A percentile compares a stretch with the other conserved stretches of the same genome.
phyloP scores from a whole-genome alignment of 257 asterid genomes.

The Penstemon barbatus region DNA sequence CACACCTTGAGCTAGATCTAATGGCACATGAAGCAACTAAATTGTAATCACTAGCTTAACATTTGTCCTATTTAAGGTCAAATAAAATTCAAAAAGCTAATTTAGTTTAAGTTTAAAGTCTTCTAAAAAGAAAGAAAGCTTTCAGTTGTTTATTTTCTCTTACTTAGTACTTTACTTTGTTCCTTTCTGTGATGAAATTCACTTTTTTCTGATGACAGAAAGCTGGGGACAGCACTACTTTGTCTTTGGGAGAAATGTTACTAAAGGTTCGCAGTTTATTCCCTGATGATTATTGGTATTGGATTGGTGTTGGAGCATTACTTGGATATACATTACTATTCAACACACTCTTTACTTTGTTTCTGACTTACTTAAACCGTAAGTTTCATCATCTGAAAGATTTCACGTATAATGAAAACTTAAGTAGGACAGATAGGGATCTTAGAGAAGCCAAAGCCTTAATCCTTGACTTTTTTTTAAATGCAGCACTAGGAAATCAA shows the following conservation, averaged over 20 bases:
- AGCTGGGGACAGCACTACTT: constrained; percentile 38
- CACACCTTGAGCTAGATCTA: no score
- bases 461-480: neutral
- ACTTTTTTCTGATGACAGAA: constrained; percentile 34
- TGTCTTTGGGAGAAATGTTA: constrained; percentile 51
- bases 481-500: constrained; percentile 70
- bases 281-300: constrained; percentile 59
- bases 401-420: constrained; percentile 14
- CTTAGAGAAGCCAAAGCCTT: neutral
- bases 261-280: constrained; percentile 58
- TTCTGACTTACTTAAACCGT: constrained; percentile 72
- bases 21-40: no score
- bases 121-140: neutral
- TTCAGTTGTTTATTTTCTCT: neutral
- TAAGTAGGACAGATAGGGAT: neutral
- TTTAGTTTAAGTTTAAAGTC: no score
- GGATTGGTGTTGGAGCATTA: constrained; percentile 69
- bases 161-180: neutral
- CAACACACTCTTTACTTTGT: constrained; percentile 52
- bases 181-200: constrained; percentile 5
- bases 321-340: constrained; percentile 58
- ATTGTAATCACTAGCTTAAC: no score
- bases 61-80: no score
- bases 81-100: no score
- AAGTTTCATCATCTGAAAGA: constrained; percentile 41